These are phyloP conservation scores for Clarireedia hainanense DNA, from an alignment of 2,329 filamentous ascomycete species.

Conservation along the genomic window DNA sequence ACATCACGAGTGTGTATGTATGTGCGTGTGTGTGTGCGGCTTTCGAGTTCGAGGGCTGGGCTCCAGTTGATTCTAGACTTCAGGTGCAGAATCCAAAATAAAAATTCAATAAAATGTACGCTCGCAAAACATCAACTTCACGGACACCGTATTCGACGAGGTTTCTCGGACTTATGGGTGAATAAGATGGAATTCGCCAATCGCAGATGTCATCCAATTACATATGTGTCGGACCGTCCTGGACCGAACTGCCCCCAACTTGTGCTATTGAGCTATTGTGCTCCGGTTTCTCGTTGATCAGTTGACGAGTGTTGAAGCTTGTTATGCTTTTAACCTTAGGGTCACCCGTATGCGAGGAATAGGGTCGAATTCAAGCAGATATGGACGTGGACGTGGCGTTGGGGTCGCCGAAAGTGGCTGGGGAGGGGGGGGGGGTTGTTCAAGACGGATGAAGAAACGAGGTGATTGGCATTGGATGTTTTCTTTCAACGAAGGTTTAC, in stretches of 20 bases:
- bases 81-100: not conserved
- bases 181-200: constrained; percentile 6
- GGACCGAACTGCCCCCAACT: not conserved
- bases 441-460: not conserved
- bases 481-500: not conserved
- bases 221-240: not conserved
- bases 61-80: not conserved
- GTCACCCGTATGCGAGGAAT: not conserved
- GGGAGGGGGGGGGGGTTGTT: not conserved
- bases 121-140: not conserved
- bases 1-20: constrained; percentile 11
- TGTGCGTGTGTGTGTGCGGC: not conserved
- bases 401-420: not conserved
- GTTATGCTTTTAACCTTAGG: not conserved
- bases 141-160: not conserved
- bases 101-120: not conserved
- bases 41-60: not conserved
- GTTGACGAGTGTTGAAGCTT: not conserved
- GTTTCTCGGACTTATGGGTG: not conserved
- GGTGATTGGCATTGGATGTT: not conserved
- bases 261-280: not conserved
- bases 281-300: not conserved
- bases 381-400: not conserved
- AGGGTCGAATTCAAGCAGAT: not conserved
- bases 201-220: constrained; percentile 4